Conservation (phyloP, 108 stramenopile species). For the Nannochloropsis salina region DNA sequence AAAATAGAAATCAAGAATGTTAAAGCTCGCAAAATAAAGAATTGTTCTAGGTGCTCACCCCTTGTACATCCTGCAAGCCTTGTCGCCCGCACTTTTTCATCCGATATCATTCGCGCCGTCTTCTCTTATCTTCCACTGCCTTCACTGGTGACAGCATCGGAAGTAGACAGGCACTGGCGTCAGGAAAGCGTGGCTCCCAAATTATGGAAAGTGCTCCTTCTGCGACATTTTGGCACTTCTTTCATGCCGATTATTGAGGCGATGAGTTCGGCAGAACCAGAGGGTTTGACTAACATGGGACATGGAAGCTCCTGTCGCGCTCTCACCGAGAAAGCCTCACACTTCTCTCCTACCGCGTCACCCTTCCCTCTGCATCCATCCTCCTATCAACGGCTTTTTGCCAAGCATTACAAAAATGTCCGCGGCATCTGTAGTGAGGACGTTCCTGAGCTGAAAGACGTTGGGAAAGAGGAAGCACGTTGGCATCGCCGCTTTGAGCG, state of each 20-base stretch:
- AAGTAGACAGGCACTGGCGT: neutral
- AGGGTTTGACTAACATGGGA: neutral
- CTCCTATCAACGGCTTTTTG: neutral
- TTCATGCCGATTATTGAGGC: neutral
- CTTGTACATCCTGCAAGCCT: neutral
- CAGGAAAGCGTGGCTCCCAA: neutral
- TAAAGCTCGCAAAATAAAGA: too few relatives aligned
- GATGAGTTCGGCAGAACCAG: neutral
- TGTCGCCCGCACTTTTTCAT: neutral
- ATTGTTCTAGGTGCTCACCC: too few relatives aligned
- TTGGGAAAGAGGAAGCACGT: neutral
- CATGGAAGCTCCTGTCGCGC: too few relatives aligned
- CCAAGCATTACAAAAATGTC: neutral
- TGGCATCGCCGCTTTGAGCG: neutral
- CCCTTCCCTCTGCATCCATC: neutral
- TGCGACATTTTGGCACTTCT: constrained; percentile 1
- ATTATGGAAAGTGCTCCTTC: neutral
- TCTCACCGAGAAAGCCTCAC: neutral
- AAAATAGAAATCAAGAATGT: too few relatives aligned
- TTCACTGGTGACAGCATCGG: neutral
- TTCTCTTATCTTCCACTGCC: neutral
- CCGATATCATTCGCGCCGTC: neutral
- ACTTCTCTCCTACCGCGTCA: neutral
- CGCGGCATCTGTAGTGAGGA: neutral
- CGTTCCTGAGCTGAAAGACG: neutral